Base-by-base conservation (phyloP, 768 basidiomycete genomes). In the Hygrocybe punicea region DNA sequence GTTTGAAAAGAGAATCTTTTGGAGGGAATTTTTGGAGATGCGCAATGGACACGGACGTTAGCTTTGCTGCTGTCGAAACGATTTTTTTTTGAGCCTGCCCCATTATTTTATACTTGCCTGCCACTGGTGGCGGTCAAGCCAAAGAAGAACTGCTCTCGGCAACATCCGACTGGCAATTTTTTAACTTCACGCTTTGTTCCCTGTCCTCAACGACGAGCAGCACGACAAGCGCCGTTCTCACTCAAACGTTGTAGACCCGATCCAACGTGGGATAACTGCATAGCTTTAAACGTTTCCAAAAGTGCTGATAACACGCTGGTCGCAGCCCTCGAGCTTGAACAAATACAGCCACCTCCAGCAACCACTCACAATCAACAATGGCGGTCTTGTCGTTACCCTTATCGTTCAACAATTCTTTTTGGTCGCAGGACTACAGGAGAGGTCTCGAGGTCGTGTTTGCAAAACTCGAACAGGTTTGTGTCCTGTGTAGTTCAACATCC, bases 371-470 rank as follows among this genome's bases (percentile, higher is more conserved):
- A 55, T 19, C 40, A 47, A 10, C 53, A 67, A 94, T 95, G 93
- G 88, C 92, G 60, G 88, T 91, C 61, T 75, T 96, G 60, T 90
- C 92, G 44, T 83, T 95, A 66, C 93, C 93, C n/a, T 78, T 92
- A 57, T 82, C 82, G 14, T 97, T 97, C 69, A 84, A 80, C 55
- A 95, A 96, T 71, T 94, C 93, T 29, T 97, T 97, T 77, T 97
- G 94, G 94, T 83, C 93, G 14, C 87, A 91, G 69, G 92, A 94
- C 75, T 94, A 92, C 68, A 80, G 91, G 45, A 82, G 75, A 58
- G 94, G 93, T 34, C 79, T 97, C 25, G 85, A 96, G 60, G 81
- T 89, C 21, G 72, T 93, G 33, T 92, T 84, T 67, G 71, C 66
- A 44, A 87, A 90, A 71, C 83, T 93, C 23, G 87, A 92, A 63